Percentiles rank a stretch among this genome's conserved stretches.
Evolutionary conservation across 805 yeast species (phyloP).

Genomic region (Metschnikowia dekortorum): DNA sequence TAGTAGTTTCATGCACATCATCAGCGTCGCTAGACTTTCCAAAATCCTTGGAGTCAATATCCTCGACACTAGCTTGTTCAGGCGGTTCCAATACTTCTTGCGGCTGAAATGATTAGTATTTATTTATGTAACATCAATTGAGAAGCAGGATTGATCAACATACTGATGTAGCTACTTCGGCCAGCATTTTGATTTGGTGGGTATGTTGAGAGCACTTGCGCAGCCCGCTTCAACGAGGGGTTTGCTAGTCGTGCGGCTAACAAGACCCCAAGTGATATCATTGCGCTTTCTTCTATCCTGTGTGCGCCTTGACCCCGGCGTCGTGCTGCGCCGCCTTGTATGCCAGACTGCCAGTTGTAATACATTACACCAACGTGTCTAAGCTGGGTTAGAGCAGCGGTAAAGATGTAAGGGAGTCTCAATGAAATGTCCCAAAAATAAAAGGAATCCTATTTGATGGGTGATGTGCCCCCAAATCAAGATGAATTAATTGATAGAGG

Average conservation of each 20-base stretch:
- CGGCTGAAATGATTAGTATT: constrained; percentile 25
- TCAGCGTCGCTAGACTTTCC: constrained; percentile 1
- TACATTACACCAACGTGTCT: neutral
- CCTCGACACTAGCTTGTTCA: constrained; percentile 20
- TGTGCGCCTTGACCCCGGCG: neutral
- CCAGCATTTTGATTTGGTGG: constrained; percentile 1
- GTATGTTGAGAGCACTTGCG: neutral
- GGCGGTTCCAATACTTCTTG: constrained; percentile 33
- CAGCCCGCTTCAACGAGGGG: neutral
- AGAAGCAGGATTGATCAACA: constrained; percentile 2
- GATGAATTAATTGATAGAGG: too few relatives aligned
- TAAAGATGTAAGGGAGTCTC: too few relatives aligned
- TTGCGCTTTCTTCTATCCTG: constrained; percentile 6
- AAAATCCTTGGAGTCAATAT: constrained; percentile 10
- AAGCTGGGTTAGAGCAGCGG: neutral
- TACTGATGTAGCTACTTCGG: constrained; percentile 16
- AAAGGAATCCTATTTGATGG: too few relatives aligned
- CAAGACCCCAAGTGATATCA: constrained; percentile 1
- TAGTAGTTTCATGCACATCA: constrained; percentile 10
- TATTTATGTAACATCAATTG: neutral
- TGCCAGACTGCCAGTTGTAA: neutral
- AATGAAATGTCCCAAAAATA: too few relatives aligned
- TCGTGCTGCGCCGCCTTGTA: neutral
- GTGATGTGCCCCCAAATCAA: too few relatives aligned
- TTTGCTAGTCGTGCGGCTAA: constrained; percentile 4